phyloP scores from a whole-genome alignment of 345 rosid genomes.

The Geranium rotundifolium region DNA sequence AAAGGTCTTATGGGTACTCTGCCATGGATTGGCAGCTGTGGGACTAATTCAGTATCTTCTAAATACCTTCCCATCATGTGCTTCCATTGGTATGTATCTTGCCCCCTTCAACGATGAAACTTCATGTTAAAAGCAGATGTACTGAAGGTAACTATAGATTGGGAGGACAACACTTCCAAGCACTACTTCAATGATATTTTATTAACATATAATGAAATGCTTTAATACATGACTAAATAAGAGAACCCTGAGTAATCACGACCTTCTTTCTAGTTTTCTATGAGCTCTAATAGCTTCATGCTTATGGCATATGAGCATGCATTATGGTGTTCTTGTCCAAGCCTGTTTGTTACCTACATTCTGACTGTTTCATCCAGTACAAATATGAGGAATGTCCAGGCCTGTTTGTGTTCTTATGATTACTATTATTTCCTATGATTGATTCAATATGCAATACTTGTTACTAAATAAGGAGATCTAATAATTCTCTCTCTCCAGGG shows the following conservation, averaged over 20 bases:
- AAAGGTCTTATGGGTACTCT: slow-evolving; percentile 53
- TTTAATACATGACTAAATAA: background rate
- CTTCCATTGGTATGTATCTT: slow-evolving; percentile 67
- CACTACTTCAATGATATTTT: background rate
- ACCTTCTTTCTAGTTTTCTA: background rate
- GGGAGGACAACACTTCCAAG: background rate
- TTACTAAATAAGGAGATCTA: background rate
- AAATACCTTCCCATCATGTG: slow-evolving; percentile 61
- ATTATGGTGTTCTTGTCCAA: background rate
- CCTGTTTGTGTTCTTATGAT: background rate
- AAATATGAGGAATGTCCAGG: too few species aligned
- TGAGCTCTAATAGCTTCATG: background rate
- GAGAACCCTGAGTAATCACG: background rate
- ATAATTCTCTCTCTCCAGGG: slow-evolving; percentile 27
- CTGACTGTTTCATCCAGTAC: background rate
- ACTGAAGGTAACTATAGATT: background rate
- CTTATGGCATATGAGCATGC: background rate
- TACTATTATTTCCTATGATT: background rate
- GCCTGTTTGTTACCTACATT: background rate
- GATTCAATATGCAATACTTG: background rate
- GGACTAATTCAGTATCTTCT: slow-evolving; percentile 58
- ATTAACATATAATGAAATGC: background rate
- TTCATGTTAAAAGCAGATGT: background rate
- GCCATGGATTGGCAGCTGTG: slow-evolving; percentile 71
- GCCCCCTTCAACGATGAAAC: background rate